Evolutionary conservation across 306 rosid species (phyloP).

Genomic region (Prunus padus): DNA sequence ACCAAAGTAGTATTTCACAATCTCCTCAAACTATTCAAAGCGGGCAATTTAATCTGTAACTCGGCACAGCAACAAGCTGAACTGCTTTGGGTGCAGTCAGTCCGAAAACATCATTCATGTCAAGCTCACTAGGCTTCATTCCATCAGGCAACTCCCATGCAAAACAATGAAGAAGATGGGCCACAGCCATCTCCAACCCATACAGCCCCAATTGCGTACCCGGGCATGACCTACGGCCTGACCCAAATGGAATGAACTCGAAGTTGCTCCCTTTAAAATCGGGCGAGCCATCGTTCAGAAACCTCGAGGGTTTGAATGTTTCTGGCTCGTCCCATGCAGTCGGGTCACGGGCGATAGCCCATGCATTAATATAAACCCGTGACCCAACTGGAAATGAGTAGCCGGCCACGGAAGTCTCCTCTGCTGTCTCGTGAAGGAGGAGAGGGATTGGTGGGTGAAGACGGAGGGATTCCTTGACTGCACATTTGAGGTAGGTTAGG

Average conservation of each 20-base stretch:
- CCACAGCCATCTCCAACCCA: slow-evolving; percentile 45
- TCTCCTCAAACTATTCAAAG: neutral
- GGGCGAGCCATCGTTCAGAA: slow-evolving; percentile 26
- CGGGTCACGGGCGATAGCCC: slow-evolving; percentile 48
- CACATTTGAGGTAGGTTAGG: slow-evolving; percentile 36
- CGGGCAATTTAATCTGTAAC: slow-evolving; percentile 32
- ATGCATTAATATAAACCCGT: slow-evolving; percentile 46
- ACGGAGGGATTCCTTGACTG: slow-evolving; percentile 50
- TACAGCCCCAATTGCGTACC: slow-evolving; percentile 57
- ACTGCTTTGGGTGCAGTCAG: slow-evolving; percentile 54
- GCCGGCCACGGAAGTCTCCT: slow-evolving; percentile 28
- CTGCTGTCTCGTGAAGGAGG: slow-evolving; percentile 49
- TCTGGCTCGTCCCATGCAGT: slow-evolving; percentile 47
- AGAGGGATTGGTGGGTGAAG: slow-evolving; percentile 65
- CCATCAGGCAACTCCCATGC: slow-evolving; percentile 51
- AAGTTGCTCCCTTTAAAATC: slow-evolving; percentile 54
- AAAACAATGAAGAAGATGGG: slow-evolving; percentile 50
- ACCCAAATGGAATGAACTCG: slow-evolving; percentile 57
- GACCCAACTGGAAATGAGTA: slow-evolving; percentile 40
- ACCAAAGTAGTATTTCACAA: too few relatives aligned
- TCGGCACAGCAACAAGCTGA: slow-evolving; percentile 51
- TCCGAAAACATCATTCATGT: slow-evolving; percentile 57
- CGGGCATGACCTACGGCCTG: slow-evolving; percentile 57
- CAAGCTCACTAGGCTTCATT: slow-evolving; percentile 44
- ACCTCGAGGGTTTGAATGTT: slow-evolving; percentile 43